Percentiles rank a stretch among this genome's conserved stretches.
Evolutionary conservation across 208 protist genomes (phyloP).

Genomic region (Angomonas ambiguus): DNA sequence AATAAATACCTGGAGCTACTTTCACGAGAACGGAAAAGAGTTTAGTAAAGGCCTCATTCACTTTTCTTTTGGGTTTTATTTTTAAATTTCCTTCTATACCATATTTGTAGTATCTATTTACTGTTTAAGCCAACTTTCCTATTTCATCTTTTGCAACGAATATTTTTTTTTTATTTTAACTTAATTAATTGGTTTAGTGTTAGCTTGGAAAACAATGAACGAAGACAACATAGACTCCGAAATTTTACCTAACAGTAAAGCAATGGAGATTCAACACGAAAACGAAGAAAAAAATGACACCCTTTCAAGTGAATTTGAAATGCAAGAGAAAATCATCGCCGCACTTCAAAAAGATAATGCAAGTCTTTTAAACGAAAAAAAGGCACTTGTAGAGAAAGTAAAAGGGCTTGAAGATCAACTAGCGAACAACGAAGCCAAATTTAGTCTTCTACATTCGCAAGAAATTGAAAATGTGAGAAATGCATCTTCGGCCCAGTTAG

Average conservation of each 20-base stretch:
- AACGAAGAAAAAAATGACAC: neutral
- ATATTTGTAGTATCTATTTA: no score
- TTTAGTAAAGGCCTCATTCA: neutral
- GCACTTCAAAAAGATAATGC: slow-evolving; percentile 71
- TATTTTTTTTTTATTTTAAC: neutral
- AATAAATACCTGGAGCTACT: neutral
- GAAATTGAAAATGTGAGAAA: slow-evolving; percentile 8
- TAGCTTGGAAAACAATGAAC: neutral
- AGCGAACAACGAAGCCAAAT: slow-evolving; percentile 63
- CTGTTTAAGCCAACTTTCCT: neutral
- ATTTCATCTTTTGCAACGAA: neutral
- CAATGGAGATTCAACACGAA: neutral
- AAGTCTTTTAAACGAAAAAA: slow-evolving; percentile 41
- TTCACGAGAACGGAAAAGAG: neutral
- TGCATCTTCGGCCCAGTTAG: slow-evolving; percentile 11
- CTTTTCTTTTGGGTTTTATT: neutral
- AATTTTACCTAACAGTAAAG: neutral
- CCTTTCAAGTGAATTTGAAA: slow-evolving; percentile 37
- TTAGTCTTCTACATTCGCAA: slow-evolving; percentile 48
- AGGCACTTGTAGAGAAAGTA: slow-evolving; percentile 23
- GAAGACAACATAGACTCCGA: neutral
- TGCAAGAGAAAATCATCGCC: slow-evolving; percentile 65
- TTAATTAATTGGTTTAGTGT: neutral
- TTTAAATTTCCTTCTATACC: neutral
- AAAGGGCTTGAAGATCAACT: slow-evolving; percentile 43